A percentile compares a stretch with the other conserved stretches of the same genome.
Conservation (phyloP, 2,329 filamentous ascomycete genomes). For the Clarireedia hainanense region DNA sequence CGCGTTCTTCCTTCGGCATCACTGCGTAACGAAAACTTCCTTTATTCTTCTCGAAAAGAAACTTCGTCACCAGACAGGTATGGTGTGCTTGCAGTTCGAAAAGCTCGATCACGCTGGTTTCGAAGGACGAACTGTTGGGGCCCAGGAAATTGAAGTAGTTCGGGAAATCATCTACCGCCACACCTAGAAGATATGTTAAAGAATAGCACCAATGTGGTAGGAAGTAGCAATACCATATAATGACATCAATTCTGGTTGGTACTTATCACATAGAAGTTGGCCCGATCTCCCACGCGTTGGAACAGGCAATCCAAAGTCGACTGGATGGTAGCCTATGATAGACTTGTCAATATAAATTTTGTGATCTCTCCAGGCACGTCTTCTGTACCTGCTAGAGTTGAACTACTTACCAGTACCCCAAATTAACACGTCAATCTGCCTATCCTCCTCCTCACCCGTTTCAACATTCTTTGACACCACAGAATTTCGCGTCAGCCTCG, state of each 20-base stretch:
- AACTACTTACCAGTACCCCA: not conserved
- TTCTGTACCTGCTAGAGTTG: not conserved
- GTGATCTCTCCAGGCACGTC: too few species aligned
- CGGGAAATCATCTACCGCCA: not conserved
- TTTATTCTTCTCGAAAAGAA: not conserved
- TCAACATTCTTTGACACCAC: not conserved
- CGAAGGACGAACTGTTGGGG: not conserved
- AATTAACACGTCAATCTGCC: not conserved
- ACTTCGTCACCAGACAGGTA: not conserved
- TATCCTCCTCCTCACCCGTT: not conserved
- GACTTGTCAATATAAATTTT: not conserved
- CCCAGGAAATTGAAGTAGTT: slow-evolving; percentile 2
- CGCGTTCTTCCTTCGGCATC: not conserved
- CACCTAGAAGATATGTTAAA: not conserved
- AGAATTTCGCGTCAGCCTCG: not conserved
- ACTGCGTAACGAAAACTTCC: not conserved
- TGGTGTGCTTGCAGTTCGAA: not conserved
- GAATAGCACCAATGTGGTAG: not conserved
- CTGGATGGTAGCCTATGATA: not conserved
- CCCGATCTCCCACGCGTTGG: not conserved
- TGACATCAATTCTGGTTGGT: not conserved
- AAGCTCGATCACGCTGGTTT: not conserved
- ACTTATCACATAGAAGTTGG: not conserved
- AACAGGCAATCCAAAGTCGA: not conserved
- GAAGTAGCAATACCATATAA: not conserved